Percentiles rank a stretch among this genome's conserved stretches.
phyloP scores from a whole-genome alignment of 2,329 filamentous ascomycete species.

The Periconia digitata region DNA sequence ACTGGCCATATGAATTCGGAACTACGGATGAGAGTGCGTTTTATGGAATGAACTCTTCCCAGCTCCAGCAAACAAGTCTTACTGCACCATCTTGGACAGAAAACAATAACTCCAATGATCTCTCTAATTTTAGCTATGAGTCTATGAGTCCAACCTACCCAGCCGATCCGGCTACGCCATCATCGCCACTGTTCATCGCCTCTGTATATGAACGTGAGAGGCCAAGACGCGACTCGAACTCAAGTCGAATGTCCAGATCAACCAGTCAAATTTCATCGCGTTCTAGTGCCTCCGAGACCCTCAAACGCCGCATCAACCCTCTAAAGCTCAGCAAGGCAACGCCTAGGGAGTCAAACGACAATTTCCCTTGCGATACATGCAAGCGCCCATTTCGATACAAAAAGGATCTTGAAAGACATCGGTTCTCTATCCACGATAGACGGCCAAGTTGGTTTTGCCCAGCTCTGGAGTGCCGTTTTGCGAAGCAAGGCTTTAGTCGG shows the following conservation, averaged over 20 bases:
- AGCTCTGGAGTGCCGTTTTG: neutral
- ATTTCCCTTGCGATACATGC: constrained; percentile 1
- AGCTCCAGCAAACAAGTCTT: neutral
- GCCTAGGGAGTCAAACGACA: neutral
- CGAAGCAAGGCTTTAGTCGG: constrained; percentile 3
- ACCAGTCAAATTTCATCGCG: neutral
- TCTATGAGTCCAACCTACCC: neutral
- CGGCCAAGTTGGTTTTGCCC: constrained; percentile 6
- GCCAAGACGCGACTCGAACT: constrained; percentile 2
- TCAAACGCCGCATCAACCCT: constrained; percentile 2
- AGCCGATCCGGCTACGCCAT: neutral
- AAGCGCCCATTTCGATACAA: constrained; percentile 1
- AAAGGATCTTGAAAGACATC: constrained; percentile 6
- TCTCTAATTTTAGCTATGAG: neutral
- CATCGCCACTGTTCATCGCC: neutral
- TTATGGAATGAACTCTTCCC: neutral
- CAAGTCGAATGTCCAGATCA: constrained; percentile 1
- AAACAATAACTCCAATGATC: neutral
- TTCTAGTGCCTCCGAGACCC: neutral
- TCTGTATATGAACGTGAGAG: neutral
- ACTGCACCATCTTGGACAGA: neutral
- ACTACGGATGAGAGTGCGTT: neutral
- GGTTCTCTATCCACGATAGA: constrained; percentile 2
- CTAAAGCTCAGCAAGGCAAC: neutral
- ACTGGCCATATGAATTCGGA: neutral